These are phyloP conservation scores for Eutrema yunnanense DNA, from an alignment of 345 rosid genomes.

Conservation along the genomic window DNA sequence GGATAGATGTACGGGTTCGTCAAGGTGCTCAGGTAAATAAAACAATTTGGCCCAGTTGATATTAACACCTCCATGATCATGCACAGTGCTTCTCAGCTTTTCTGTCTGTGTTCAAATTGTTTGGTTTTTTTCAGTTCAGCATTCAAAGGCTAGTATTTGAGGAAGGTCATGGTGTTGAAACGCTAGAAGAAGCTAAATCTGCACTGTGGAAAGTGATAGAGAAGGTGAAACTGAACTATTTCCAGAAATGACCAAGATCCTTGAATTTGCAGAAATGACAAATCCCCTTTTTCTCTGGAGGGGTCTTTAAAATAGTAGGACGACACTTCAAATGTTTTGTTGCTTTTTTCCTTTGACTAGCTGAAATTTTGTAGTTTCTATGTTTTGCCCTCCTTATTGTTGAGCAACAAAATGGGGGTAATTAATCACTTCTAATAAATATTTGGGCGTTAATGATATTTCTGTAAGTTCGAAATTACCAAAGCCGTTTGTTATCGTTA, in stretches of 20 bases:
- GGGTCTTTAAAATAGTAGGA: background rate
- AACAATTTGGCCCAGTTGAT: background rate
- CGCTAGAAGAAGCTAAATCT: constrained; percentile 83
- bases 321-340: background rate
- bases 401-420: background rate
- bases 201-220: constrained; percentile 72
- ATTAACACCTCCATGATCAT: background rate
- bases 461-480: background rate
- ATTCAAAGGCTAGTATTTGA: constrained; percentile 87
- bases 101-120: background rate
- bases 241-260: constrained; percentile 31
- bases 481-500: background rate
- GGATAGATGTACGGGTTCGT: constrained; percentile 80
- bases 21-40: constrained; percentile 88
- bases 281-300: background rate
- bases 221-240: constrained; percentile 47
- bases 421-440: background rate
- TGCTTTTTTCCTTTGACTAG: background rate
- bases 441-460: background rate
- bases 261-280: constrained; percentile 42
- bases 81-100: background rate
- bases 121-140: constrained; percentile 51
- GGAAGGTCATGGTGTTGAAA: constrained; percentile 65
- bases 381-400: background rate
- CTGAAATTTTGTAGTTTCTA: constrained; percentile 12